These are phyloP conservation scores for Solioccasus polychromus DNA, from an alignment of 768 basidiomycete genomes.

Conservation along the genomic window DNA sequence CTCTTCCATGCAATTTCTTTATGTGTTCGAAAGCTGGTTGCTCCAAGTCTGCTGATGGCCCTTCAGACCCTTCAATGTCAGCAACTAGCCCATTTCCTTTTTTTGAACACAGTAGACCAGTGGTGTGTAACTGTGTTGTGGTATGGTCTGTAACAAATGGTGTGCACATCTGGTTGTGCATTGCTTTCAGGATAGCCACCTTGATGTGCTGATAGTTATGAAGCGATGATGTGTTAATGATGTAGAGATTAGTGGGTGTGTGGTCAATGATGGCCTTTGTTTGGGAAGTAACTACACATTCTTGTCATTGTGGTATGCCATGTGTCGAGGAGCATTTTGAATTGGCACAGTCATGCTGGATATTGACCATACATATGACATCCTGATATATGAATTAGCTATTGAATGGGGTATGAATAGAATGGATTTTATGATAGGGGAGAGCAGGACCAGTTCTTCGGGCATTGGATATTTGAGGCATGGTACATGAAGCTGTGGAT, in stretches of 20 bases:
- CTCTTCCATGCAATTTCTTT: too few relatives aligned
- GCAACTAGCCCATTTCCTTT: too few relatives aligned
- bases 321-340: not conserved
- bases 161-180: too few relatives aligned
- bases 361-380: not conserved
- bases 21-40: too few relatives aligned
- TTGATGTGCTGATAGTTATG: not conserved
- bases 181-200: not conserved
- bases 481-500: too few relatives aligned
- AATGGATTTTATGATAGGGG: not conserved
- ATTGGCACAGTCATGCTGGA: not conserved
- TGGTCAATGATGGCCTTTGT: not conserved
- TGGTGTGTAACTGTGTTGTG: too few relatives aligned
- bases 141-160: too few relatives aligned
- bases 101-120: too few relatives aligned
- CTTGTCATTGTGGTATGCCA: not conserved
- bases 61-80: too few relatives aligned
- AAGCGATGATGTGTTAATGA: not conserved
- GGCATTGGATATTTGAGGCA: too few relatives aligned
- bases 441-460: not conserved
- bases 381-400: not conserved
- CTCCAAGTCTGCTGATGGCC: too few relatives aligned
- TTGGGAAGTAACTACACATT: not conserved
- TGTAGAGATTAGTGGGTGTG: not conserved
- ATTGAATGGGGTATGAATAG: not conserved